Evolutionary conservation across 2,329 filamentous ascomycete genomes (phyloP), one percentile per base, ranked within the genome.

Genomic region (Tolypocladium amazonense): DNA sequence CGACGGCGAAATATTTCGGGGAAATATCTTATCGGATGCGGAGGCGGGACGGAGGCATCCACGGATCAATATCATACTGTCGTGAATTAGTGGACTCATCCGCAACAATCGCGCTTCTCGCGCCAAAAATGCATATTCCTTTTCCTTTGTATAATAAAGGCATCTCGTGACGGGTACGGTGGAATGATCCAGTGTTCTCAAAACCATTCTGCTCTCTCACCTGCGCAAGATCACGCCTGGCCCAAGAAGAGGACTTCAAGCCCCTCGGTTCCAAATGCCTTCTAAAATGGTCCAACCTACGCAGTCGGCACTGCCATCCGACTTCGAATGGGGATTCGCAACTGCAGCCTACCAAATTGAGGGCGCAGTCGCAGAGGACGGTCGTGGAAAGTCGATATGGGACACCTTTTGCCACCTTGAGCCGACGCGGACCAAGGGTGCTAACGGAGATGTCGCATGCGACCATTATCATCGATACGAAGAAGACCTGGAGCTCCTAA

Each of bases 401-500:
- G 76, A 78, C 60, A 70, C 63, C 0, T 77, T 73, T 56, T 72
- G 71, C 41, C 75, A 77, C 59, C 72, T 76, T 27, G 70, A 74
- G 18, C 73, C 74, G 0, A 71, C 71, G 0, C 73, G 73, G 25
- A 75, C 76, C 25, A 75, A 74, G 41, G 71, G 72, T 33, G 70
- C 70, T 33, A 75, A 70, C 41, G 80, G 79, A 3, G 81, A 83
- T 63, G 69, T 84, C 25, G 76, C 75, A 2, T 76, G 74, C 33
- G 72, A 76, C 38, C 72, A 77, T 59, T 79, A 78, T 62, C 70
- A 79, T 60, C 68, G 71, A 0, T 71, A 69, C 3, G 70, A 73
- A 14, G 75, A 83, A 57, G 86, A 88, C 65, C 80, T 88, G 61
- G 81, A 77, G 5, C 74, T 88, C 9, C 70, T 88, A 62, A 83